Evolutionary conservation across 371 early-diverging fungal species (phyloP).

Genomic region (Saksenaea vasiformis): DNA sequence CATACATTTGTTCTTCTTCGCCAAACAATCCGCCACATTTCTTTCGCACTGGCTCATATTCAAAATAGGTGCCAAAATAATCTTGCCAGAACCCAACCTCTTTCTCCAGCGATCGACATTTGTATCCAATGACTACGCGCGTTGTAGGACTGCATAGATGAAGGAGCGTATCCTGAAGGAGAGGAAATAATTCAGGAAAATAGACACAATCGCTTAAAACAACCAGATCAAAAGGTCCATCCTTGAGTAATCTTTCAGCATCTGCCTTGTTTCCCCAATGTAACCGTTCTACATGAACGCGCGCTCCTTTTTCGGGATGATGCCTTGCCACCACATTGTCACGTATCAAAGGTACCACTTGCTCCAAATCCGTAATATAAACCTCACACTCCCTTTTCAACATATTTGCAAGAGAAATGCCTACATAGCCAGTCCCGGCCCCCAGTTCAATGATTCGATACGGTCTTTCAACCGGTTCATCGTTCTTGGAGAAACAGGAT

Average conservation of each 20-base stretch:
- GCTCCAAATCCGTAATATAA: conserved; percentile 57
- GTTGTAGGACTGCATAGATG: conserved; percentile 45
- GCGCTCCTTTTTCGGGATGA: conserved; percentile 9
- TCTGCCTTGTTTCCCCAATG: conserved; percentile 58
- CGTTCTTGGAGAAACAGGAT: conserved; percentile 8
- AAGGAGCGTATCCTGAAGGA: conserved; percentile 46
- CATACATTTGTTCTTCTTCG: conserved; percentile 50
- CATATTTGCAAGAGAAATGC: conserved; percentile 54
- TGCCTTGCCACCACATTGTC: conserved; percentile 43
- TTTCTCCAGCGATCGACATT: conserved; percentile 58
- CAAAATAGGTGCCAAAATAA: conserved; percentile 59
- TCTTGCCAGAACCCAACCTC: conserved; percentile 66
- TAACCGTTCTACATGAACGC: conserved; percentile 41
- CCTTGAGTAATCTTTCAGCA: conserved; percentile 21
- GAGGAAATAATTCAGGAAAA: conserved; percentile 57
- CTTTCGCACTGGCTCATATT: conserved; percentile 55
- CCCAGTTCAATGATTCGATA: conserved; percentile 49
- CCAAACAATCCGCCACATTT: conserved; percentile 40
- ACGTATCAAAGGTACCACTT: conserved; percentile 54
- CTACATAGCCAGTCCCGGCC: conserved; percentile 64
- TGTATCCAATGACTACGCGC: conserved; percentile 58
- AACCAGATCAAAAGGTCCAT: conserved; percentile 48
- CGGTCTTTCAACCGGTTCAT: conserved; percentile 8
- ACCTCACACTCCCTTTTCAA: conserved; percentile 37
- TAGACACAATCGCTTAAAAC: conserved; percentile 61